Evolutionary conservation across 1,139 yeast species (phyloP).

Genomic region (Sugiyamaella pinicola): DNA sequence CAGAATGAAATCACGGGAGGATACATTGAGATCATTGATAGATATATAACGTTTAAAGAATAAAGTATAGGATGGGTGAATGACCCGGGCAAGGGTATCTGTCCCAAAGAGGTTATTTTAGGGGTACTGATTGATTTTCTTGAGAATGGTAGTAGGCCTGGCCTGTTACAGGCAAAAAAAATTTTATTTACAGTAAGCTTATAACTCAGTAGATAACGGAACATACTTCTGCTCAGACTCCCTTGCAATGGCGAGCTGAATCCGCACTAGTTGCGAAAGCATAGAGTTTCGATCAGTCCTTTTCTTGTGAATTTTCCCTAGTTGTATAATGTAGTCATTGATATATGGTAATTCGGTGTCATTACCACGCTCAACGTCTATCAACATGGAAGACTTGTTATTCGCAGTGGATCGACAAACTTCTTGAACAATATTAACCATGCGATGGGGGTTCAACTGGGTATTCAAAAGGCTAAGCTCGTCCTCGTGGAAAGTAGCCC

Average conservation of each 20-base stretch:
- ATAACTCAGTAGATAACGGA: constrained; percentile 20
- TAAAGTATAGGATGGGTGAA: background rate
- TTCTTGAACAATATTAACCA: constrained; percentile 52
- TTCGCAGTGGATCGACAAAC: constrained; percentile 52
- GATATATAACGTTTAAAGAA: background rate
- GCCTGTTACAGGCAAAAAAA: background rate
- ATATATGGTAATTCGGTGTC: constrained; percentile 77
- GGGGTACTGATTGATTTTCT: no score
- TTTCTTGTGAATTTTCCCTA: constrained; percentile 51
- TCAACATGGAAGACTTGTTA: constrained; percentile 87
- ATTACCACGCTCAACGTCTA: constrained; percentile 61
- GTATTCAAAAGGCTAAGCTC: constrained; percentile 31
- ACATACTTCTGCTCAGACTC: constrained; percentile 21
- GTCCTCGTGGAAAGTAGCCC: constrained; percentile 25
- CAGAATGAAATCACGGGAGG: constrained; percentile 14
- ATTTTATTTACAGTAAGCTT: background rate
- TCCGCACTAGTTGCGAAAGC: constrained; percentile 50
- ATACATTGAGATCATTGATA: constrained; percentile 15
- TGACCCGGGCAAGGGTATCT: no score
- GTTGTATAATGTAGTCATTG: constrained; percentile 66
- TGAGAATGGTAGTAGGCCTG: background rate
- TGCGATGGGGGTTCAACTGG: constrained; percentile 47
- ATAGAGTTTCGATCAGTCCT: constrained; percentile 52
- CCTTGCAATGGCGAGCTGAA: constrained; percentile 27
- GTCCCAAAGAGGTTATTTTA: no score